Conservation (phyloP, 176 grass and related monocot species). For the Hordeum marinum region DNA sequence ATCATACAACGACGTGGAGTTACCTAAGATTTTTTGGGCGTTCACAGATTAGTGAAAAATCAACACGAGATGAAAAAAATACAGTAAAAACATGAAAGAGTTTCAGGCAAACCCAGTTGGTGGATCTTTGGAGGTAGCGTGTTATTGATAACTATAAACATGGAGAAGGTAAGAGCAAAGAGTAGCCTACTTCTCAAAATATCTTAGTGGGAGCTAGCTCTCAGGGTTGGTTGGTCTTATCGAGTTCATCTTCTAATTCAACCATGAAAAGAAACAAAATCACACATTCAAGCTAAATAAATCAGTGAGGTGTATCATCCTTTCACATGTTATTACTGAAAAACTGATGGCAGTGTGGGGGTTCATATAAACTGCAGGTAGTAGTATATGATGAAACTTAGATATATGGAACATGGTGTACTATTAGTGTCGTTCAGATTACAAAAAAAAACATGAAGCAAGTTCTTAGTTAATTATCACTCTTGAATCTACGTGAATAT, state of each 20-base stretch:
- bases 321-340: neutral
- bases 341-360: slow-evolving; percentile 11
- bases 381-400: neutral
- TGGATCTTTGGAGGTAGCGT: neutral
- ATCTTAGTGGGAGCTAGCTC: neutral
- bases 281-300: slow-evolving; percentile 5
- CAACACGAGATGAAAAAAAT: neutral
- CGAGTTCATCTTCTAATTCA: neutral
- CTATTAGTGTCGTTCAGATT: neutral
- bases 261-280: neutral
- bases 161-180: neutral
- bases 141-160: neutral
- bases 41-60: neutral
- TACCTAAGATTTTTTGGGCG: neutral
- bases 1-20: neutral
- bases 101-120: neutral
- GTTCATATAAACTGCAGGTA: neutral
- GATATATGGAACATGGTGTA: slow-evolving; percentile 6
- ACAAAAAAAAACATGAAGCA: neutral
- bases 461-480: neutral
- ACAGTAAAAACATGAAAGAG: neutral
- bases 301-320: neutral
- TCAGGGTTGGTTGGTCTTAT: neutral
- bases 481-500: neutral
- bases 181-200: neutral